Evolutionary conservation across 2,329 filamentous ascomycete species (phyloP).

Genomic region (Hymenoscyphus scutula): DNA sequence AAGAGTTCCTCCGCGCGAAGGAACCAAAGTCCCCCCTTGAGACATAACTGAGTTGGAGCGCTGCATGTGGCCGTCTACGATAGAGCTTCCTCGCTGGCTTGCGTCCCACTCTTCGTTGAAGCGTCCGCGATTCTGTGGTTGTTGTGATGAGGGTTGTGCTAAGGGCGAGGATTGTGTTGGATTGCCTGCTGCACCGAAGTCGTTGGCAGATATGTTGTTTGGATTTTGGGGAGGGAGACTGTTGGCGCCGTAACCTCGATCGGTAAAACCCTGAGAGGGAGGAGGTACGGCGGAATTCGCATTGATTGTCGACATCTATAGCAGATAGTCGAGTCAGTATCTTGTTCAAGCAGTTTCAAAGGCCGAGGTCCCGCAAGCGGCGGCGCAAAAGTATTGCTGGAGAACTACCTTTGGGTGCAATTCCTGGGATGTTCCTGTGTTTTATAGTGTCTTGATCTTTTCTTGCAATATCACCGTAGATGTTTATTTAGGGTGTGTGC

Average conservation of each 20-base stretch:
- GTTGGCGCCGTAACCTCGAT: slow-evolving; percentile 33
- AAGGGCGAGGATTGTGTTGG: slow-evolving; percentile 26
- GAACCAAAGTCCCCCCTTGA: slow-evolving; percentile 38
- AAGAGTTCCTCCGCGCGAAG: slow-evolving; percentile 66
- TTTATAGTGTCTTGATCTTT: background rate
- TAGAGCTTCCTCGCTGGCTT: slow-evolving; percentile 63
- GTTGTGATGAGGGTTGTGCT: slow-evolving; percentile 23
- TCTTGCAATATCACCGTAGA: background rate
- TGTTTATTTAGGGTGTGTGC: background rate
- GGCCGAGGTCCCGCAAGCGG: background rate
- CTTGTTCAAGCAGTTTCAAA: slow-evolving; percentile 1
- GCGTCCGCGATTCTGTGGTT: slow-evolving; percentile 41
- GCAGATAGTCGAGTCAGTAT: background rate
- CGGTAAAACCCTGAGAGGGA: slow-evolving; percentile 30
- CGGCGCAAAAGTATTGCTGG: background rate
- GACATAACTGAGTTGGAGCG: slow-evolving; percentile 56
- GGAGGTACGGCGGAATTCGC: slow-evolving; percentile 26
- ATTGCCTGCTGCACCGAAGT: slow-evolving; percentile 29
- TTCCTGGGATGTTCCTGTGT: background rate
- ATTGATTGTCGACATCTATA: slow-evolving; percentile 29
- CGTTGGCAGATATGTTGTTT: slow-evolving; percentile 21
- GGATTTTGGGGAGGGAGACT: slow-evolving; percentile 21
- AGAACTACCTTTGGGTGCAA: background rate
- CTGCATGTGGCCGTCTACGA: slow-evolving; percentile 55
- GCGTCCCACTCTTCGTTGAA: slow-evolving; percentile 73